Percentiles rank a stretch among this genome's conserved stretches.
phyloP scores from a whole-genome alignment of 306 rosid genomes.

The Vigna unguiculata region DNA sequence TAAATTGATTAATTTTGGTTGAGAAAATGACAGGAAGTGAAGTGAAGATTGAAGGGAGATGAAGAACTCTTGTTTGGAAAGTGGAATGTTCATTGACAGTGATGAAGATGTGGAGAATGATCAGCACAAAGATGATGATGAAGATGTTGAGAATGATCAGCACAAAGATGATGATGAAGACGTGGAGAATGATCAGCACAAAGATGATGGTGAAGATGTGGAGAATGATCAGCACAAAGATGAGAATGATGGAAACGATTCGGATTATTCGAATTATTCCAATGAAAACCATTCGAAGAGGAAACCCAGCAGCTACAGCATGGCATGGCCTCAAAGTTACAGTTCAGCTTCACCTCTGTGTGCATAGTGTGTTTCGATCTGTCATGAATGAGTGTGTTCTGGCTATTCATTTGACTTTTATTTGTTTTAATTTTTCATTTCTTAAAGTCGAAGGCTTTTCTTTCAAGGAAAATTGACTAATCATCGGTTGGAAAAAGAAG shows the following conservation, averaged over 20 bases:
- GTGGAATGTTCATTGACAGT: constrained; percentile 63
- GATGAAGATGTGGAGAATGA: constrained; percentile 75
- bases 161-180: too few species aligned
- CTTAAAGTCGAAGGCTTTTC: too few species aligned
- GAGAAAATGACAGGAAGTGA: not conserved
- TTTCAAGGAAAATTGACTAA: not conserved
- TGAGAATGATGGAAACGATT: constrained; percentile 61
- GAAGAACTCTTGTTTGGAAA: constrained; percentile 78
- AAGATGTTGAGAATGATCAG: too few species aligned
- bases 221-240: constrained; percentile 45
- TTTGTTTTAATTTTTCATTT: not conserved
- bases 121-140: too few species aligned
- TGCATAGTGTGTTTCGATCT: not conserved
- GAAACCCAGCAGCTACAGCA: constrained; percentile 63
- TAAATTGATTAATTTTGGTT: not conserved
- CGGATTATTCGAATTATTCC: constrained; percentile 64
- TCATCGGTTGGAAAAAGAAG: not conserved
- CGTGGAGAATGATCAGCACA: too few species aligned
- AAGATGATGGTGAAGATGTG: too few species aligned
- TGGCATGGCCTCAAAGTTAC: constrained; percentile 95
- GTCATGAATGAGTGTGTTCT: not conserved
- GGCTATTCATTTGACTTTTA: not conserved
- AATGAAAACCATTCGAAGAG: constrained; percentile 48
- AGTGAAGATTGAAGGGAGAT: constrained; percentile 46
- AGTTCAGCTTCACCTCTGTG: constrained; percentile 53